A percentile compares a stretch with the other conserved stretches of the same genome.
These are phyloP conservation scores for Apostasia shenzhenica DNA, from an alignment of 106 monocot genomes.

Conservation along the genomic window DNA sequence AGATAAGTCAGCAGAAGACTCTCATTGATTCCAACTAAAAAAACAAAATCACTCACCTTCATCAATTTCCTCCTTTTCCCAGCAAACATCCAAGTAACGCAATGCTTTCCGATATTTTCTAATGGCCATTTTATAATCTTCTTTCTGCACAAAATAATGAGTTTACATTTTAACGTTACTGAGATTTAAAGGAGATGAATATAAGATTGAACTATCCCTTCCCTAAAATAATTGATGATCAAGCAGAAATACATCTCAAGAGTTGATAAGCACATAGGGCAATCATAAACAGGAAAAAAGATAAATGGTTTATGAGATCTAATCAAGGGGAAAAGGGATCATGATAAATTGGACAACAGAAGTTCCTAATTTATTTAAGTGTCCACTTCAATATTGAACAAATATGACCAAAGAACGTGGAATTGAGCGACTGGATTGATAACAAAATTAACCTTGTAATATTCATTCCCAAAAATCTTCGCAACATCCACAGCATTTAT, in stretches of 20 bases:
- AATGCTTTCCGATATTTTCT: constrained; percentile 48
- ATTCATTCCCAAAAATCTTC: constrained; percentile 38
- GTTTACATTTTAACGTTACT: neutral
- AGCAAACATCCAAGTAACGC: constrained; percentile 48
- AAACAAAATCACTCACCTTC: constrained; percentile 22
- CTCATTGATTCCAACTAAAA: neutral
- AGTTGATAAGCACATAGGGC: no score
- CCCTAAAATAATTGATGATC: neutral
- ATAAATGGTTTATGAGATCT: no score
- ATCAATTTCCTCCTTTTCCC: constrained; percentile 59
- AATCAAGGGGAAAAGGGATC: no score
- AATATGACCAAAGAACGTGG: no score
- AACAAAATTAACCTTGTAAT: constrained; percentile 28
- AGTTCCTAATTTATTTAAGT: no score
- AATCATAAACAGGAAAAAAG: no score
- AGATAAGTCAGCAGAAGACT: neutral
- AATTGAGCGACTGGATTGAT: neutral
- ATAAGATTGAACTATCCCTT: neutral
- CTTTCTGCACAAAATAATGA: constrained; percentile 22
- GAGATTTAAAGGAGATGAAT: neutral
- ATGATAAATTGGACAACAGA: no score
- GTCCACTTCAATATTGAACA: no score
- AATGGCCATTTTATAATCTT: constrained; percentile 48
- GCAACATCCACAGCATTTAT: constrained; percentile 39
- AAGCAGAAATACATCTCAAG: no score